A percentile compares a stretch with the other conserved stretches of the same genome.
These are phyloP conservation scores for Cladosporium cucumerinum DNA, from an alignment of 2,329 filamentous ascomycete species.

Conservation along the genomic window DNA sequence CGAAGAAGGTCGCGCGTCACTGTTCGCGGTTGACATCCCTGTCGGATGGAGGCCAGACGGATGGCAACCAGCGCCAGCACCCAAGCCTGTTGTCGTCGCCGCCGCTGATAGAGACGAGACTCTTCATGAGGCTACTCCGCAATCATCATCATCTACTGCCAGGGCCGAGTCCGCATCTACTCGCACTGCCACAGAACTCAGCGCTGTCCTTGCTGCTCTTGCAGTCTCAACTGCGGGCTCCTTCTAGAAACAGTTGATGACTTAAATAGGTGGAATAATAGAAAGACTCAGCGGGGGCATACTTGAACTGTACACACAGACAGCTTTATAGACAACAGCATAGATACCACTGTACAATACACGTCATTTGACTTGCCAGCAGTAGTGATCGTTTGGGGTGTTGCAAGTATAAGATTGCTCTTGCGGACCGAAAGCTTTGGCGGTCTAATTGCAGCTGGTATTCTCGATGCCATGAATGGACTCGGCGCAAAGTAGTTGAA, in stretches of 20 bases:
- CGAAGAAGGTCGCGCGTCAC: slow-evolving; percentile 2
- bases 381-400: slow-evolving; percentile 32
- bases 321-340: background rate
- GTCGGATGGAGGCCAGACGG: slow-evolving; percentile 13
- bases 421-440: background rate
- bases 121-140: background rate
- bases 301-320: background rate
- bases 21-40: slow-evolving; percentile 6
- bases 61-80: background rate
- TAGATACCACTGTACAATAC: background rate
- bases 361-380: slow-evolving; percentile 32
- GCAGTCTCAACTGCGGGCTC: background rate
- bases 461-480: slow-evolving; percentile 7
- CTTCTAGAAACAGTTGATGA: background rate
- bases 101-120: background rate
- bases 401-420: background rate
- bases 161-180: background rate
- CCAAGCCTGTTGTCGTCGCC: background rate
- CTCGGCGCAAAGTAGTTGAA: slow-evolving; percentile 40
- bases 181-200: background rate
- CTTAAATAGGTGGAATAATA: background rate
- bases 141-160: background rate
- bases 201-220: background rate
- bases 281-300: background rate
- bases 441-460: slow-evolving; percentile 10